Evolutionary conservation across 768 basidiomycete species (phyloP), one percentile per base, ranked within the genome.

Genomic region (Lactifluus subvellereus): DNA sequence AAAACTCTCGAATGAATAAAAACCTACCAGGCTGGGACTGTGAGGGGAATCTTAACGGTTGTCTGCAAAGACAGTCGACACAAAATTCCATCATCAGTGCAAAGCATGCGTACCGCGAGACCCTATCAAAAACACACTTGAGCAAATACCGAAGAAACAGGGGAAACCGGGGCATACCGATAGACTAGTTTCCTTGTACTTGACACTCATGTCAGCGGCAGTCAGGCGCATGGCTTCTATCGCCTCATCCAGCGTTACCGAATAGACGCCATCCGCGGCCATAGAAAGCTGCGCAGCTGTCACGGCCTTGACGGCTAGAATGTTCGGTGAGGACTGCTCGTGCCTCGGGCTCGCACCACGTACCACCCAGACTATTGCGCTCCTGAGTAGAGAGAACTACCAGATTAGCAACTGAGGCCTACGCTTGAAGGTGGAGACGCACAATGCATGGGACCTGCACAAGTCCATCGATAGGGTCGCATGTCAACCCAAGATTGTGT

Each of bases 371-470:
- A 73, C 89, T 91, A 71, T 94, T 93, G 35, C 92, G 83, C 74
- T 92, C 89, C 87, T 88, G 67, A 5, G 59, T 9, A 27, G 11
- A 48, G n/a, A 27, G 51, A 38, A 22, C n/a, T 48, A 42, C 14
- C 32, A 27, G 16, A 53, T 59, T 7, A 64, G 43, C 54, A 47
- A 59, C 62, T 48, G 52, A 20, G 32, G 22, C 51, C 42, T 35
- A 35, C 40, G 42, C 30, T 16, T 32, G 66, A 66, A 57, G 33
- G 63, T 54, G 45, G 70, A 61, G 54, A 75, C 87, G 70, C 74
- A 94, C 94, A 61, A 97, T 97, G 72, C 96, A 98, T 6, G 95
- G 95, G 8, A 97, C 92, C 72, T 97, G 93, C 2, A 96, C 94
- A 11, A 95, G 80, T 0, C 94, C 93, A 67, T 92, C 91, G 60